phyloP scores from a whole-genome alignment of 805 yeast species.

The Candida easanensis region DNA sequence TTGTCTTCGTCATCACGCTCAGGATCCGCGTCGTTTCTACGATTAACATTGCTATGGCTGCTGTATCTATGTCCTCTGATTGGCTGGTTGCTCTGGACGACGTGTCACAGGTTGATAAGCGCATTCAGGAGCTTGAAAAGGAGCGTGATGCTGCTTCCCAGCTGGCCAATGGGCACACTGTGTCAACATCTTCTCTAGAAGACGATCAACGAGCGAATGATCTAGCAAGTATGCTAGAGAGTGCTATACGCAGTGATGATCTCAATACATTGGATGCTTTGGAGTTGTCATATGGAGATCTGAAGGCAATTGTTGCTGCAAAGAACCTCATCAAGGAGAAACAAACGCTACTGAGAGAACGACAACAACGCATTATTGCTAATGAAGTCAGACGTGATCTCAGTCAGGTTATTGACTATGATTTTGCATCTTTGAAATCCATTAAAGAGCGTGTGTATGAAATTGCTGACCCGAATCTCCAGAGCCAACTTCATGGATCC shows the following conservation, averaged over 20 bases:
- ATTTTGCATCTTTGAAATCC: constrained; percentile 10
- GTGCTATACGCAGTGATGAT: constrained; percentile 18
- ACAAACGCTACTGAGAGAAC: constrained; percentile 1
- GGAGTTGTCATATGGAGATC: constrained; percentile 17
- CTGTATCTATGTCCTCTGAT: not conserved
- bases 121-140: constrained; percentile 13
- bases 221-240: constrained; percentile 13
- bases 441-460: constrained; percentile 7
- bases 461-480: constrained; percentile 2
- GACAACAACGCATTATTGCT: constrained; percentile 5
- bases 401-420: constrained; percentile 10
- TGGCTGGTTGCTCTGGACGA: constrained; percentile 4
- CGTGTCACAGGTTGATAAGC: constrained; percentile 11
- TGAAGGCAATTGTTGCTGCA: constrained; percentile 18
- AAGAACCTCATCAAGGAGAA: constrained; percentile 14
- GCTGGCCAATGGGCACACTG: constrained; percentile 3
- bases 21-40: too few species aligned
- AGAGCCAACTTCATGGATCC: not conserved
- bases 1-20: too few species aligned
- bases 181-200: constrained; percentile 1
- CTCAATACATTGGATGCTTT: constrained; percentile 24
- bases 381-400: constrained; percentile 10
- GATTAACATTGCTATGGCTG: constrained; percentile 4
- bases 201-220: constrained; percentile 17
- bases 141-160: constrained; percentile 4